Evolutionary conservation across 331 rosid genomes (phyloP), one percentile per base, ranked within the genome.

Genomic region (Stylosanthes scabra): DNA sequence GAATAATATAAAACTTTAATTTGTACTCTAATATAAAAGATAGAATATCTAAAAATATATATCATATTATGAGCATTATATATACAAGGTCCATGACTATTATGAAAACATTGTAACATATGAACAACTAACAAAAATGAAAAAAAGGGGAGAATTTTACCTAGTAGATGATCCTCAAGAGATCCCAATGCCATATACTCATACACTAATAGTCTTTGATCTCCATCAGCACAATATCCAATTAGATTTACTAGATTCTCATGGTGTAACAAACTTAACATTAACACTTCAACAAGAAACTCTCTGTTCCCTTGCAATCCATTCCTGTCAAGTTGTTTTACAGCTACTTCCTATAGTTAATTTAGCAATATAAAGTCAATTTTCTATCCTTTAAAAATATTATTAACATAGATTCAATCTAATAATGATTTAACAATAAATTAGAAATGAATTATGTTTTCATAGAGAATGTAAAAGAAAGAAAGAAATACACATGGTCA

Each of bases 281-380:
- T 91, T 73, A 94, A 58, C 46, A 94, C 99, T 83, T 94, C 97
- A 63, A 94, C 99, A 66, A 94, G 96, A 71, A 94, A 94, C 75
- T 94, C 99, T 79, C 91, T 83, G 44, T 94, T 94, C 39, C 99
- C 99, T 83, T 94, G 99, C 80, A 94, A 75, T 85, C 99, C 99
- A 89, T 91, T 94, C 68, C 99, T 88, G 73, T 94, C 97, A 47
- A 94, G 95, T 82, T 94, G 99, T 87, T 94, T 94, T 83, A 94
- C 96, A 59, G 99, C 99, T 28, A 88, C 96, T 67, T 83, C 83
- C 98, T 93, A 72, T 16, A 46, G 5, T 57, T 28, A 70, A 31
- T 31, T 31, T 31, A 31, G 5, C 5, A n/a, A n/a, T 20, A 20
- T 20, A 20, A 20, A 20, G 25, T 20, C 25, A 20, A 20, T 20